phyloP scores from a whole-genome alignment of 192 early-diverging fungal species.

The Phlyctochytrium arcticum region DNA sequence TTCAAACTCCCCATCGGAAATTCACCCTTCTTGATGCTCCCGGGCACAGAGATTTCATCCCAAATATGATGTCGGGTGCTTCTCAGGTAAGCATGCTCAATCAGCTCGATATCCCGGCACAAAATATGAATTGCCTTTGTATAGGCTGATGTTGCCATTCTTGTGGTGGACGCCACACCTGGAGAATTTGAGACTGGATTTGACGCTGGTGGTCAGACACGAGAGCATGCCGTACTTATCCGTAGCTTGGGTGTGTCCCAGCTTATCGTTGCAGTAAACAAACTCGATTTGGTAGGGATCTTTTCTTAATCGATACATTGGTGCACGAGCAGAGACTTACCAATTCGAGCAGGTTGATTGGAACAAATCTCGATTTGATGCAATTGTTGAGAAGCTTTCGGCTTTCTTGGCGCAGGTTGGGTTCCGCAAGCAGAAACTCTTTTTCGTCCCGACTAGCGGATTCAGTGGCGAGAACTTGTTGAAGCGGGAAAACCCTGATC shows the following conservation, averaged over 20 bases:
- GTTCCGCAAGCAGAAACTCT: slow-evolving; percentile 68
- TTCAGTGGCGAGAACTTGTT: slow-evolving; percentile 86
- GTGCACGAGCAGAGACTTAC: neutral
- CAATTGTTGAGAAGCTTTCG: slow-evolving; percentile 65
- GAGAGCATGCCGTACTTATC: slow-evolving; percentile 92
- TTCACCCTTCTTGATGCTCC: slow-evolving; percentile 95
- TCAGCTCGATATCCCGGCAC: too few species aligned
- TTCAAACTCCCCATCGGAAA: slow-evolving; percentile 70
- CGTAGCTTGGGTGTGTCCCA: slow-evolving; percentile 89
- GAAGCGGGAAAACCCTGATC: slow-evolving; percentile 35
- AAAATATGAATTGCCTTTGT: neutral
- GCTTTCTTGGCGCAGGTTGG: slow-evolving; percentile 73
- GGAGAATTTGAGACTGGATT: slow-evolving; percentile 97
- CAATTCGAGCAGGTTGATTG: slow-evolving; percentile 57
- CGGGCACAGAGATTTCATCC: slow-evolving; percentile 97
- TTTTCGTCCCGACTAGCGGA: slow-evolving; percentile 89
- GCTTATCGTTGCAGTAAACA: slow-evolving; percentile 92
- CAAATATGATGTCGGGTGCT: slow-evolving; percentile 98
- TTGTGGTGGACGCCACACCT: slow-evolving; percentile 83
- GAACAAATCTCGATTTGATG: slow-evolving; percentile 72
- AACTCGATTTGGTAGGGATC: slow-evolving; percentile 73
- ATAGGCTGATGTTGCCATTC: slow-evolving; percentile 89
- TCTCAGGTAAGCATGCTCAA: slow-evolving; percentile 49
- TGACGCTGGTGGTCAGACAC: slow-evolving; percentile 89
- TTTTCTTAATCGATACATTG: neutral